These are phyloP conservation scores for Sphaceloma murrayae DNA, from an alignment of 2,329 filamentous ascomycete species.

Conservation along the genomic window DNA sequence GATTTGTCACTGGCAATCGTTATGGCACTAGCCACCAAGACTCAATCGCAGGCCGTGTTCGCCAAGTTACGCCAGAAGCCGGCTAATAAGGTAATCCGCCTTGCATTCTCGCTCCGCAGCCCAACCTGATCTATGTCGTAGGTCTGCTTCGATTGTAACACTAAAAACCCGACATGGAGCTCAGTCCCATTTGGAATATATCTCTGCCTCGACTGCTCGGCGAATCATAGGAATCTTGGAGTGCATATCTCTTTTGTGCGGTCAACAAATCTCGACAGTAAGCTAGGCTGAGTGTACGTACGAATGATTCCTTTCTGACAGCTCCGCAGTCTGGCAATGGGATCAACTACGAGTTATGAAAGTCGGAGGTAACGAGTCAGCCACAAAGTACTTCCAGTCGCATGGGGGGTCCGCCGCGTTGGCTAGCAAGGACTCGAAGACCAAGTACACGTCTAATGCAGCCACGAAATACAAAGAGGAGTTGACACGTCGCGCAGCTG, in stretches of 20 bases:
- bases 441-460: conserved; percentile 90
- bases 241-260: conserved; percentile 99
- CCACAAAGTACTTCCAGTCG: conserved; percentile 95
- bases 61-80: conserved; percentile 91
- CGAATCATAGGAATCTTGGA: conserved; percentile 92
- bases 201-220: conserved; percentile 93
- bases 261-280: conserved; percentile 97
- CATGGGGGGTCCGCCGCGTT: conserved; percentile 90
- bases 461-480: conserved; percentile 98
- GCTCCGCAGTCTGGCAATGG: conserved; percentile 72
- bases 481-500: conserved; percentile 71
- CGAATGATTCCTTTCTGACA: conserved; percentile 23
- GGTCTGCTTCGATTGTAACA: conserved; percentile 97
- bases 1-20: conserved; percentile 12
- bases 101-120: conserved; percentile 17
- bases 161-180: conserved; percentile 97
- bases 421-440: conserved; percentile 92
- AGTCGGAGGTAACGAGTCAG: conserved; percentile 94
- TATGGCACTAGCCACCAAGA: conserved; percentile 69
- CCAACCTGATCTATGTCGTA: conserved; percentile 32
- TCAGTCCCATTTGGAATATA: conserved; percentile 97
- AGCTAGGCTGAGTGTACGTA: conserved; percentile 30
- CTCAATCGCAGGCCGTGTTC: conserved; percentile 94
- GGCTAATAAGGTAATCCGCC: conserved; percentile 72
- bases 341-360: conserved; percentile 96